phyloP scores from a whole-genome alignment of 2,329 filamentous ascomycete species.

The Alternaria triticina region DNA sequence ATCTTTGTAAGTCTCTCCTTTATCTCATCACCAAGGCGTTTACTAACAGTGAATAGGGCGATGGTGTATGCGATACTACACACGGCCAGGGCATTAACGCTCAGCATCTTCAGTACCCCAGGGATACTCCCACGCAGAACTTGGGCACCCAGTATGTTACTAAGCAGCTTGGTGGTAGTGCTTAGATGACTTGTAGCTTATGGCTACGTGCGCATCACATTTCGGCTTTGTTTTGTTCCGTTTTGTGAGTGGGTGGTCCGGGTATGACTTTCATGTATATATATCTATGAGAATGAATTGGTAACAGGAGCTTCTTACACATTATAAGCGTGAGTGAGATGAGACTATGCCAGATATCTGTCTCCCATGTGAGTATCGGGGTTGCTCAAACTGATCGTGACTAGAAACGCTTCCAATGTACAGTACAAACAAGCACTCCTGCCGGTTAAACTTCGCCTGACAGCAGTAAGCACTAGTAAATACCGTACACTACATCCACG shows the following conservation, averaged over 20 bases:
- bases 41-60: conserved; percentile 27
- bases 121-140: conserved; percentile 34
- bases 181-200: background rate
- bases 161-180: background rate
- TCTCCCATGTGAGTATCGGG: no score
- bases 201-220: background rate
- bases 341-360: background rate
- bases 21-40: background rate
- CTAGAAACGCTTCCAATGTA: background rate
- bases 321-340: background rate
- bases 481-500: background rate
- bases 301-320: background rate
- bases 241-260: background rate
- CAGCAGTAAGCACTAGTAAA: background rate
- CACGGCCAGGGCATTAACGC: conserved; percentile 41
- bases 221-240: conserved; percentile 5
- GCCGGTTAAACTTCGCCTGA: background rate
- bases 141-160: conserved; percentile 16
- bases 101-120: conserved; percentile 38
- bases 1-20: conserved; percentile 32
- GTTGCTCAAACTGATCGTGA: no score
- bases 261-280: background rate
- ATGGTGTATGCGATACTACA: conserved; percentile 47
- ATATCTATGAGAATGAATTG: background rate
- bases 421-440: background rate